These are phyloP conservation scores for Candolleomyces eurysporus DNA, from an alignment of 768 basidiomycete species.

Conservation along the genomic window DNA sequence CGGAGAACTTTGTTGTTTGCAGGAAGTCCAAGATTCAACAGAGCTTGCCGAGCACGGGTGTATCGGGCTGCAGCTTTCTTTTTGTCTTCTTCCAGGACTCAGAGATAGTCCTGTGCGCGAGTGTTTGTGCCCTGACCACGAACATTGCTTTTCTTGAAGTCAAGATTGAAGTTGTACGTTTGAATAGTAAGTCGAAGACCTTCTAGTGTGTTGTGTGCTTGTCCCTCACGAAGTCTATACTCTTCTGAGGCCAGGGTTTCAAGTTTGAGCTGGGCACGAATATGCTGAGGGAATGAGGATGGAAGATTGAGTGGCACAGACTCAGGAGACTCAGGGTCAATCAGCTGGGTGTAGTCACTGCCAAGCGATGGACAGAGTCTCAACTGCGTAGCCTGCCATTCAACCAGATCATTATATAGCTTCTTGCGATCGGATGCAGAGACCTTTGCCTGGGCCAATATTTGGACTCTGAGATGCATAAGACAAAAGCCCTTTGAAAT, in stretches of 20 bases:
- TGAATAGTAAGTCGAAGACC: conserved; percentile 19
- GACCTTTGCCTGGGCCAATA: too few relatives aligned
- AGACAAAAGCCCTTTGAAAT: not conserved
- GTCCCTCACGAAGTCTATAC: conserved; percentile 21
- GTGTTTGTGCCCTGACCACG: conserved; percentile 21
- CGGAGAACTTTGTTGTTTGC: conserved; percentile 5
- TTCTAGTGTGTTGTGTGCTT: conserved; percentile 24
- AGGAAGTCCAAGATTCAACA: conserved; percentile 14
- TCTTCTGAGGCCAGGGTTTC: conserved; percentile 11
- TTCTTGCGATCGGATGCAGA: too few relatives aligned
- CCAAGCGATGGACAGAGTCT: too few relatives aligned
- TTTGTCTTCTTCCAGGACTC: conserved; percentile 13
- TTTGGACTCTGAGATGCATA: too few relatives aligned
- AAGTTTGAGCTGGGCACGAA: conserved; percentile 5
- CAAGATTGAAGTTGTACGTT: conserved; percentile 17
- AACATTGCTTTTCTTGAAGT: conserved; percentile 19
- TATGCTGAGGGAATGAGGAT: conserved; percentile 11
- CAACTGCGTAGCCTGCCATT: too few relatives aligned
- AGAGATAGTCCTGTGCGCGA: conserved; percentile 18
- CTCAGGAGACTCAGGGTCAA: not conserved
- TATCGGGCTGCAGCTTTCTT: conserved; percentile 16
- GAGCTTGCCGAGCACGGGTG: conserved; percentile 6
- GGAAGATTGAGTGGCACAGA: conserved; percentile 7
- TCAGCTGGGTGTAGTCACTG: not conserved
- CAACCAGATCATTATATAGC: too few relatives aligned